Evolutionary conservation across 208 protist species (phyloP).

Genomic region (Trypanosoma cruzi): DNA sequence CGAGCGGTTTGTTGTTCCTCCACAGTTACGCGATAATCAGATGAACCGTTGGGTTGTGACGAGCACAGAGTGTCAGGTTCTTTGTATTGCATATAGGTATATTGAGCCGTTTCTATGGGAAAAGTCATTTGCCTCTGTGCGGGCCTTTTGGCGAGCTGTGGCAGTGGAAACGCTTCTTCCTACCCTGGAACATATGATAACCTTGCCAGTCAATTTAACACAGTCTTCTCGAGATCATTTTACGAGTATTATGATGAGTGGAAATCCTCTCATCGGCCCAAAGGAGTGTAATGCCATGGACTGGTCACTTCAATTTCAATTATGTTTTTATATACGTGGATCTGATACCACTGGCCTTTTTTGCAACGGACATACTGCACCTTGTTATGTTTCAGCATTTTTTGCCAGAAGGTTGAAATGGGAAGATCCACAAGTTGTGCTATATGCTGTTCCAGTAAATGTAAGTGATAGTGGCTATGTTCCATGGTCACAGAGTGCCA

Average conservation of each 20-base stretch:
- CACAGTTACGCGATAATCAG: slow-evolving; percentile 42
- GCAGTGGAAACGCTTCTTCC: slow-evolving; percentile 70
- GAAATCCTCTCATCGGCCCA: slow-evolving; percentile 77
- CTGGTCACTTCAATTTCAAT: slow-evolving; percentile 56
- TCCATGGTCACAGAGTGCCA: slow-evolving; percentile 29
- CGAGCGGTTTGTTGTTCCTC: slow-evolving; percentile 58
- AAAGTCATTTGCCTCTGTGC: slow-evolving; percentile 68
- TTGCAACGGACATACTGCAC: slow-evolving; percentile 50
- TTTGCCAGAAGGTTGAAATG: slow-evolving; percentile 63
- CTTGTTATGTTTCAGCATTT: slow-evolving; percentile 75
- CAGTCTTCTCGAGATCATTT: slow-evolving; percentile 55
- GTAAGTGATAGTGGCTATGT: slow-evolving; percentile 72
- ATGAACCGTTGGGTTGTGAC: slow-evolving; percentile 64
- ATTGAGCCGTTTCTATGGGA: slow-evolving; percentile 77
- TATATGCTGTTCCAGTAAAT: slow-evolving; percentile 77
- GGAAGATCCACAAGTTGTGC: slow-evolving; percentile 56
- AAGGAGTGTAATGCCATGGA: slow-evolving; percentile 57
- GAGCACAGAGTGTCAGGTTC: slow-evolving; percentile 59
- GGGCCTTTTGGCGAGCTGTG: slow-evolving; percentile 76
- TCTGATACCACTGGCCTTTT: slow-evolving; percentile 62
- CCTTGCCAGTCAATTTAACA: slow-evolving; percentile 41
- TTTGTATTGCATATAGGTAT: slow-evolving; percentile 76
- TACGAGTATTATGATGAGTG: slow-evolving; percentile 51
- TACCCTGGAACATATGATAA: slow-evolving; percentile 60
- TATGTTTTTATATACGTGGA: slow-evolving; percentile 82